Evolutionary conservation across 2,329 filamentous ascomycete genomes (phyloP).

Genomic region (Fusarium vanettenii): DNA sequence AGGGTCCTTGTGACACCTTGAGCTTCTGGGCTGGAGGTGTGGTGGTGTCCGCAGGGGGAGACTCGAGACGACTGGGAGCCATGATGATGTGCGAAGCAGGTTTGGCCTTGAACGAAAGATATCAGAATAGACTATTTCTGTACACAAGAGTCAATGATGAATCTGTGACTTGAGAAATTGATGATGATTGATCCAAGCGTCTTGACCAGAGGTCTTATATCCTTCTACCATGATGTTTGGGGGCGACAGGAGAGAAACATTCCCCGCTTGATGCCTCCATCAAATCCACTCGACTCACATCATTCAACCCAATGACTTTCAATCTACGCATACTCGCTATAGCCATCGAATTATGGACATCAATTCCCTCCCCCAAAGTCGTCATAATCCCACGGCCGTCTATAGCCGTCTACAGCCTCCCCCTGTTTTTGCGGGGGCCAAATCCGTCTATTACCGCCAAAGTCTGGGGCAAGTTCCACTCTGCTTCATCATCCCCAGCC

Average conservation of each 20-base stretch:
- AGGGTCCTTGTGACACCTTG: not conserved
- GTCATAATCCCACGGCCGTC: slow-evolving; percentile 1
- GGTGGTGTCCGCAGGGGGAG: not conserved
- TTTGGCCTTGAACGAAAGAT: not conserved
- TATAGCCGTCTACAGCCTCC: slow-evolving; percentile 18
- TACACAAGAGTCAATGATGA: not conserved
- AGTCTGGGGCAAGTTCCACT: slow-evolving; percentile 10
- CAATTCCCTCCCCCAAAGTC: not conserved
- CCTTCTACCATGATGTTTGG: not conserved
- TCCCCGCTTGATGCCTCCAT: not conserved
- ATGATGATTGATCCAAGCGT: not conserved
- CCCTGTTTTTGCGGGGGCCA: not conserved
- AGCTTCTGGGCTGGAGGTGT: not conserved
- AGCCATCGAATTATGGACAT: not conserved
- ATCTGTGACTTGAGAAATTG: not conserved
- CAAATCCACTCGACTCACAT: not conserved
- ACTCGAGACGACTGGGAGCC: not conserved
- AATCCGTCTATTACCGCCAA: not conserved
- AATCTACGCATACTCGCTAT: not conserved
- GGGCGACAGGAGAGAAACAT: not conserved
- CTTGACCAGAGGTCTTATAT: not conserved
- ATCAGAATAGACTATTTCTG: not conserved
- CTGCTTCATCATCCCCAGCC: not conserved
- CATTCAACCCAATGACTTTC: not conserved
- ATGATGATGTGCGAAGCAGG: not conserved